These are phyloP conservation scores for Fusarium brevicatenulatum DNA, from an alignment of 2,329 filamentous ascomycete genomes.

Conservation along the genomic window DNA sequence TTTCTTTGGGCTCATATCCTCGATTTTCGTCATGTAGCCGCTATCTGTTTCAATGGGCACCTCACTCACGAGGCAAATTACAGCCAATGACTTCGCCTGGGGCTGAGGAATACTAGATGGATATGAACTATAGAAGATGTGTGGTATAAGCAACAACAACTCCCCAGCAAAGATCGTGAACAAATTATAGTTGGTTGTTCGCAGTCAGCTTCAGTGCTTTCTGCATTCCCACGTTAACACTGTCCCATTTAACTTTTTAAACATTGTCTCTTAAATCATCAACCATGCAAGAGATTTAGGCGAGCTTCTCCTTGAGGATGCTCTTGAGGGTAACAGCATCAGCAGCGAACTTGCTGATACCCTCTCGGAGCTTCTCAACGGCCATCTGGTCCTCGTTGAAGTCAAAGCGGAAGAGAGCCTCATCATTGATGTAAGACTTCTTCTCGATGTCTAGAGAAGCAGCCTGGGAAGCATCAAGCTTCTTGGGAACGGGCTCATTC, in stretches of 20 bases:
- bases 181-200: slow-evolving; percentile 13
- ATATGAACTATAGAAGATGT: slow-evolving; percentile 18
- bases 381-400: slow-evolving; percentile 99
- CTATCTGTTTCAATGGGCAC: slow-evolving; percentile 16
- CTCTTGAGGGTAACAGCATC: slow-evolving; percentile 94
- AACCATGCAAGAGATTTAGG: slow-evolving; percentile 47
- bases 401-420: slow-evolving; percentile 94
- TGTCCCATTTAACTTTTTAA: slow-evolving; percentile 32
- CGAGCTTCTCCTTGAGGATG: slow-evolving; percentile 88
- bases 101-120: not conserved
- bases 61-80: not conserved
- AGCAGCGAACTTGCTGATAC: slow-evolving; percentile 99
- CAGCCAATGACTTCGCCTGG: slow-evolving; percentile 4
- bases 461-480: slow-evolving; percentile 81
- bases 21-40: slow-evolving; percentile 24
- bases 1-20: slow-evolving; percentile 18
- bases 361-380: slow-evolving; percentile 98
- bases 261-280: slow-evolving; percentile 20
- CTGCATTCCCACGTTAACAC: not conserved
- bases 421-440: slow-evolving; percentile 90
- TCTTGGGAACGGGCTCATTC: slow-evolving; percentile 83
- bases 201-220: slow-evolving; percentile 10
- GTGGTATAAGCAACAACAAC: slow-evolving; percentile 36
- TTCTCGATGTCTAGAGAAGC: slow-evolving; percentile 79
- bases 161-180: slow-evolving; percentile 16